Evolutionary conservation across 495 filamentous ascomycete species (phyloP), one percentile per base, ranked within the genome.

Genomic region (Tuber borchii): DNA sequence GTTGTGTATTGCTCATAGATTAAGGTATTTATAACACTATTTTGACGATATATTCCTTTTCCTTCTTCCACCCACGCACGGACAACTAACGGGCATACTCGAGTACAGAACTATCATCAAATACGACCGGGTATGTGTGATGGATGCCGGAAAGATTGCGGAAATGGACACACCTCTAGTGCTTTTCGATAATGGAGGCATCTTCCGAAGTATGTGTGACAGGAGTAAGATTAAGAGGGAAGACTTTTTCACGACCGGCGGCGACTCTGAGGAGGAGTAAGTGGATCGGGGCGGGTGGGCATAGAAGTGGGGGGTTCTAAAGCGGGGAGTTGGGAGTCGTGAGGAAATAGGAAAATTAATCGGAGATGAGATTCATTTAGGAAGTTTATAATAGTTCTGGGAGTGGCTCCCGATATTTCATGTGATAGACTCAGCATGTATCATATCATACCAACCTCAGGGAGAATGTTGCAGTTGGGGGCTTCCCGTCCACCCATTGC

Each of bases 121-220:
- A n/a, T 97, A 97, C 81, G 95, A 99, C 83, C 89, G 94, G 10
- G 97, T 99, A 78, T 94, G 92, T 75, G 95, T 99, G 46, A 97
- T 99, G 94, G 95, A 97, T 75, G 87, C 90, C 44, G 95, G 95
- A 0, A 84, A 85, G 48, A 97, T 99, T 79, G 92, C 91, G 2
- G 94, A 97, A 87, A 86, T 97, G 80, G 95, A 90, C 72, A 85
- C 88, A n/a, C 95, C 95, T 40, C 73, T 90, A 70, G 85, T 85
- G 31, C 84, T 99, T 76, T 97, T 89, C 87, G 85, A 91, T 78
- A 84, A 85, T 10, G 89, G 87, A 12, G 90, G 94, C 0, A 93
- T 95, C 34, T 97, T 97, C 83, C 88, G 91, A 77, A 87, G 90
- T 1, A 97, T 99, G 94, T 99, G 95, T 83, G 95, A 97, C 31